Evolutionary conservation across 441 rosid genomes (phyloP).

Genomic region (Populus hybrid): DNA sequence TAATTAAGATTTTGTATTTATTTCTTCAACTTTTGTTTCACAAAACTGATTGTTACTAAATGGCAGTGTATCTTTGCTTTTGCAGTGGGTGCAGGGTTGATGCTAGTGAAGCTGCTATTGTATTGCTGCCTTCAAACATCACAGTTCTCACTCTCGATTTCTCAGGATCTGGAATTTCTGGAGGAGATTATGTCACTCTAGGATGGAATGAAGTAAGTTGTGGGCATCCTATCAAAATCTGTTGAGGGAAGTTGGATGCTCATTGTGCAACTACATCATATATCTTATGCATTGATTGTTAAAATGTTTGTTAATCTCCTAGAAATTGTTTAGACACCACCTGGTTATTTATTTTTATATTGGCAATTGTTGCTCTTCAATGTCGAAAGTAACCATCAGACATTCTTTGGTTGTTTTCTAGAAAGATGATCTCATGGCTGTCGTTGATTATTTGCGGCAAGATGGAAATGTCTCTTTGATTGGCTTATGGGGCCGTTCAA

Average conservation of each 20-base stretch:
- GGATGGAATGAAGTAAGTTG: constrained; percentile 91
- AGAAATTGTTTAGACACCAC: neutral
- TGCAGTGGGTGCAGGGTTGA: constrained; percentile 97
- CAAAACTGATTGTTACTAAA: constrained; percentile 16
- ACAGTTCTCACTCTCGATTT: constrained; percentile 96
- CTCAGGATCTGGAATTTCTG: constrained; percentile 97
- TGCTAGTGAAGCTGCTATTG: constrained; percentile 96
- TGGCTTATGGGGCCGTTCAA: constrained; percentile 98
- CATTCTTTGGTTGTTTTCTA: constrained; percentile 39
- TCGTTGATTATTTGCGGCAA: constrained; percentile 76
- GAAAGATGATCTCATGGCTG: constrained; percentile 93
- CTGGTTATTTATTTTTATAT: constrained; percentile 6
- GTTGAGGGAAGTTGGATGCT: neutral
- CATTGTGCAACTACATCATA: neutral
- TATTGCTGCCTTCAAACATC: constrained; percentile 88
- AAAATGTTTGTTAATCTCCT: constrained; percentile 8
- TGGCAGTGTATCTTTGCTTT: constrained; percentile 29
- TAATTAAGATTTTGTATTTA: neutral
- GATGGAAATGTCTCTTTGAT: constrained; percentile 94
- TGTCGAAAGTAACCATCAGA: constrained; percentile 19
- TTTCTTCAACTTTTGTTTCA: constrained; percentile 1
- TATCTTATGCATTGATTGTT: neutral
- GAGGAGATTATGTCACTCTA: constrained; percentile 88
- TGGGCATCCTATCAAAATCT: constrained; percentile 5
- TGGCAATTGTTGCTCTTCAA: neutral